Evolutionary conservation across 2,329 filamentous ascomycete genomes (phyloP), one percentile per base, ranked within the genome.

Genomic region (Neurospora sp.): DNA sequence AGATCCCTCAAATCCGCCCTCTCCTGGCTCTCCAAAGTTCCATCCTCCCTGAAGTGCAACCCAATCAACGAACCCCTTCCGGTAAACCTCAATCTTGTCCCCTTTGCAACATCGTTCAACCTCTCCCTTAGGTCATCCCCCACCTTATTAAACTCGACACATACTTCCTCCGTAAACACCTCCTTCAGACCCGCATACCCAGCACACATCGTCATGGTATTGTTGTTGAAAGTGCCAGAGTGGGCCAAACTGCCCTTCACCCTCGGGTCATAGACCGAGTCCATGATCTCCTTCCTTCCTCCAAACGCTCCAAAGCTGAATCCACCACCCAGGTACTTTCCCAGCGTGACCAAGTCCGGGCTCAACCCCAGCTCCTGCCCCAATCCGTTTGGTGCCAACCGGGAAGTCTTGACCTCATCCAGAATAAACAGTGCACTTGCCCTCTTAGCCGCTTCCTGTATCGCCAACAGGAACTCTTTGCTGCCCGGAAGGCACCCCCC

Each of bases 371-470:
- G 71, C 28, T 79, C 71, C 2, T 77, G 75, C 6, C 83, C 81
- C 3, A 88, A 76, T 0, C 90, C 89, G 7, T 82, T 79, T 1
- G 80, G 80, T 19, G 81, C 78, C 38, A 91, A 78, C 2, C 90
- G 83, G 3, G 86, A 89, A 0, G 89, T 91, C 85, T 91, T 90
- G 6, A 92, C 90, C 78, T 93, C 90, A 76, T 93, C 90, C 15
- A 91, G 80, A 42, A 93, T 87, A 73, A 93, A 84, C 0, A 92
- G 70, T 0, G 86, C 86, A 1, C 84, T 85, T 0, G 81, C 78
- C 75, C 83, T 77, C 68, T 80, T 78, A 38, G 78, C 79, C 6
- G 81, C 79, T 0, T 81, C 77, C 66, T 85, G 84, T 4, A 90
- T 78, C 1, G 81, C 81, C 10, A 77, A 71, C 36, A 91, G 77